Conservation (phyloP, 768 basidiomycete genomes). For the Chlorophyllum brunneum region DNA sequence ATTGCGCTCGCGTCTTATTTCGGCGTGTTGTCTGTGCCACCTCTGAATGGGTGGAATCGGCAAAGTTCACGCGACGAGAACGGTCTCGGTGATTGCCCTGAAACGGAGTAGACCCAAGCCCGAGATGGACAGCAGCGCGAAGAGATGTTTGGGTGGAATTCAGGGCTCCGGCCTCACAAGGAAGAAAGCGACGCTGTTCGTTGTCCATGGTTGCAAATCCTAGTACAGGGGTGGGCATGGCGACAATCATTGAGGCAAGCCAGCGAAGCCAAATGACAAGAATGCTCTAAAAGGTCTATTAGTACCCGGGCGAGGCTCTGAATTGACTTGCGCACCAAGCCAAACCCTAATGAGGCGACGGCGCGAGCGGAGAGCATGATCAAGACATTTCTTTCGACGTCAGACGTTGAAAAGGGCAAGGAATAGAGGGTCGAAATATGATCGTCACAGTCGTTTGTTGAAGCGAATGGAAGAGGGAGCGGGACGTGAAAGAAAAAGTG, state of each 20-base stretch:
- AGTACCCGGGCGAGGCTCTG: background rate
- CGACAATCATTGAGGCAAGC: conserved; percentile 26
- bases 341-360: conserved; percentile 31
- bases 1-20: too few relatives aligned
- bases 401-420: conserved; percentile 10
- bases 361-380: conserved; percentile 31
- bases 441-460: background rate
- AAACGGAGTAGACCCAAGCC: conserved; percentile 20
- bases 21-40: too few relatives aligned
- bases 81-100: conserved; percentile 13
- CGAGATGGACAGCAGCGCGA: conserved; percentile 13
- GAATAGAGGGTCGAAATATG: conserved; percentile 11
- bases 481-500: background rate
- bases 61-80: too few relatives aligned
- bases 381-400: conserved; percentile 19
- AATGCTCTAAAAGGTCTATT: conserved; percentile 32
- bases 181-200: conserved; percentile 13
- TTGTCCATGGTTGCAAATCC: background rate
- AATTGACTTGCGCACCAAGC: conserved; percentile 29
- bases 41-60: too few relatives aligned
- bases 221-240: background rate
- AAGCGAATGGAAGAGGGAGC: background rate
- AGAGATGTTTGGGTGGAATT: background rate
- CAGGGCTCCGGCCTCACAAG: background rate
- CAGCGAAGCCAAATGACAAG: conserved; percentile 41